Conservation (phyloP, 805 yeast species). For the Candida alai region DNA sequence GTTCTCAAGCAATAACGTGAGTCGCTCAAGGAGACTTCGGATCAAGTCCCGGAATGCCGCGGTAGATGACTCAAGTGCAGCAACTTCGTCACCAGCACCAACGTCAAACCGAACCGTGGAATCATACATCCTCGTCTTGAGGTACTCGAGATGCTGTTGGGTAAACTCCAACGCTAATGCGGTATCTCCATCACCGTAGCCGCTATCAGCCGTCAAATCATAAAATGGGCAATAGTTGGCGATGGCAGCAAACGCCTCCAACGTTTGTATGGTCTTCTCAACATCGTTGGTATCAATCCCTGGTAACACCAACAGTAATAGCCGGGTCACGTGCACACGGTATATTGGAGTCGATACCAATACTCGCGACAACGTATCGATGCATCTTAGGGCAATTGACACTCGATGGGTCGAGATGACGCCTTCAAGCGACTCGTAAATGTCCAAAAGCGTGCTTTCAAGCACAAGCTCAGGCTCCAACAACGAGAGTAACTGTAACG, state of each 20-base stretch:
- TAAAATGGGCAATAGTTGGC: slow-evolving; percentile 70
- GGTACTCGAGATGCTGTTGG: slow-evolving; percentile 54
- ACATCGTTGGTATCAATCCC: slow-evolving; percentile 90
- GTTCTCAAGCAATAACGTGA: slow-evolving; percentile 64
- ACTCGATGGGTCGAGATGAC: slow-evolving; percentile 79
- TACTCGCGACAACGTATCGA: slow-evolving; percentile 62
- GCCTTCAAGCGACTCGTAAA: slow-evolving; percentile 71
- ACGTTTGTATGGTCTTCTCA: slow-evolving; percentile 61
- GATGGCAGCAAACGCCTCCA: slow-evolving; percentile 65
- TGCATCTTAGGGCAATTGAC: slow-evolving; percentile 62
- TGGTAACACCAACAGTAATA: slow-evolving; percentile 64
- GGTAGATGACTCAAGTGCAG: slow-evolving; percentile 70
- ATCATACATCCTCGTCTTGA: slow-evolving; percentile 43
- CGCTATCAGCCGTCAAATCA: slow-evolving; percentile 52
- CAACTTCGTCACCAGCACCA: slow-evolving; percentile 44
- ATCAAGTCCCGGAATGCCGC: slow-evolving; percentile 63
- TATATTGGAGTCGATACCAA: slow-evolving; percentile 61
- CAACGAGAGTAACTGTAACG: slow-evolving; percentile 62
- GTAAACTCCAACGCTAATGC: slow-evolving; percentile 51
- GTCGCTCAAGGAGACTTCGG: slow-evolving; percentile 49
- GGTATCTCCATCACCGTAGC: slow-evolving; percentile 39
- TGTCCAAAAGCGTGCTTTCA: slow-evolving; percentile 57
- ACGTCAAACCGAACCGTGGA: slow-evolving; percentile 24
- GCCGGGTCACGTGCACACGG: slow-evolving; percentile 74
- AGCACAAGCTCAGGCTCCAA: slow-evolving; percentile 53